Evolutionary conservation across 2,329 filamentous ascomycete genomes (phyloP).

Genomic region (Aspergillus alliaceus): DNA sequence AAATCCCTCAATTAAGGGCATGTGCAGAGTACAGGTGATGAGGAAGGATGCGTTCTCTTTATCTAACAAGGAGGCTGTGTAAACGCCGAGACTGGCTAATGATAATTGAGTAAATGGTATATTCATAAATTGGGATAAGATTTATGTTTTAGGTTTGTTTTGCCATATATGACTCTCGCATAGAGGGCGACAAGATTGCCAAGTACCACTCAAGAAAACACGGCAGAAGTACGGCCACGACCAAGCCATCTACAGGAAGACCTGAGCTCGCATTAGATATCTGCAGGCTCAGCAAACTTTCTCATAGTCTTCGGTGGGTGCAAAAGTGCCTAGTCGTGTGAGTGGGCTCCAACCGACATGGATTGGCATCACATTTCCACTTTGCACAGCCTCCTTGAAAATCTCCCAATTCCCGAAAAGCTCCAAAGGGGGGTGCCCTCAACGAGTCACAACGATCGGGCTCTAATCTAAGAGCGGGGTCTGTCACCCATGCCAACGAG

Average conservation of each 20-base stretch:
- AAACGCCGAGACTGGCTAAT: slow-evolving; percentile 2
- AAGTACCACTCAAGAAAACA: neutral
- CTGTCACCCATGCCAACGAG: neutral
- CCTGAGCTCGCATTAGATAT: neutral
- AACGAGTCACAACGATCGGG: slow-evolving; percentile 1
- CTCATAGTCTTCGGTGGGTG: neutral
- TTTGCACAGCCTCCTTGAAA: slow-evolving; percentile 7
- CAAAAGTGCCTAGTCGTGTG: neutral
- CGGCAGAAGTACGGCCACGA: neutral
- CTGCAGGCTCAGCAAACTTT: neutral
- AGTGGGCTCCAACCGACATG: neutral
- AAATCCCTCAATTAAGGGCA: slow-evolving; percentile 5
- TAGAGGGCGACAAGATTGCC: neutral
- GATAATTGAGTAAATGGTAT: neutral
- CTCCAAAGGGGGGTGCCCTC: slow-evolving; percentile 2
- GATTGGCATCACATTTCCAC: neutral
- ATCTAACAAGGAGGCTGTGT: slow-evolving; percentile 4
- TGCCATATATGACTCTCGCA: neutral
- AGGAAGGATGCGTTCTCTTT: neutral
- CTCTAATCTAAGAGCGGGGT: neutral
- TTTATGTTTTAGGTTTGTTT: neutral
- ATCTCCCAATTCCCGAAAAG: neutral
- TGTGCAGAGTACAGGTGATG: neutral
- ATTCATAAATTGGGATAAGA: neutral
- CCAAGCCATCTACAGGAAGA: neutral